Conservation (phyloP, 2,329 filamentous ascomycete genomes). For the Cercospora beticola region DNA sequence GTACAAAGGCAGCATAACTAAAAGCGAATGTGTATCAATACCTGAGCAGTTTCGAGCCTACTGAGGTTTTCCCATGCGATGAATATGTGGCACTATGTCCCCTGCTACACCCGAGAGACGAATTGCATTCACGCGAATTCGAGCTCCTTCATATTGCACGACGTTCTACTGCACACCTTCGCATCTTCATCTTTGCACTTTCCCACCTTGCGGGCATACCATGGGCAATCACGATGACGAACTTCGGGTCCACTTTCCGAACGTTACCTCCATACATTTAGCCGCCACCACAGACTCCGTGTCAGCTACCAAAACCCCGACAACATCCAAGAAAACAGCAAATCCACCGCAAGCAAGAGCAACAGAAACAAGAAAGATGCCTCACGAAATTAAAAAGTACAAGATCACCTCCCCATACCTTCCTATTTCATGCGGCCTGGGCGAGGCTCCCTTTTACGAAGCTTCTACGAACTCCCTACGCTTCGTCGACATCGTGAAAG, state of each 20-base stretch:
- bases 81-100: not conserved
- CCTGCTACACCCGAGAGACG: not conserved
- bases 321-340: not conserved
- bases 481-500: constrained; percentile 80
- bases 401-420: constrained; percentile 52
- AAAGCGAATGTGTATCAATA: not conserved
- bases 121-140: not conserved
- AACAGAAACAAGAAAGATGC: constrained; percentile 27
- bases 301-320: not conserved
- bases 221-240: not conserved
- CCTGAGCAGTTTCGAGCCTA: not conserved
- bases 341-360: not conserved
- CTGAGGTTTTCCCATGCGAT: not conserved
- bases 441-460: constrained; percentile 75
- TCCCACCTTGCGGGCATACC: not conserved
- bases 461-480: constrained; percentile 59
- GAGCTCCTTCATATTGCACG: not conserved
- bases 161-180: not conserved
- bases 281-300: not conserved
- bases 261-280: not conserved
- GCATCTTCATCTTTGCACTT: not conserved
- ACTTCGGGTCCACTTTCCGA: not conserved
- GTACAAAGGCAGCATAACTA: not conserved
- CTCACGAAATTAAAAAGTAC: constrained; percentile 36
- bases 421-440: constrained; percentile 63